These are phyloP conservation scores for Tulasnella sp. DNA, from an alignment of 768 basidiomycete genomes.

Conservation along the genomic window DNA sequence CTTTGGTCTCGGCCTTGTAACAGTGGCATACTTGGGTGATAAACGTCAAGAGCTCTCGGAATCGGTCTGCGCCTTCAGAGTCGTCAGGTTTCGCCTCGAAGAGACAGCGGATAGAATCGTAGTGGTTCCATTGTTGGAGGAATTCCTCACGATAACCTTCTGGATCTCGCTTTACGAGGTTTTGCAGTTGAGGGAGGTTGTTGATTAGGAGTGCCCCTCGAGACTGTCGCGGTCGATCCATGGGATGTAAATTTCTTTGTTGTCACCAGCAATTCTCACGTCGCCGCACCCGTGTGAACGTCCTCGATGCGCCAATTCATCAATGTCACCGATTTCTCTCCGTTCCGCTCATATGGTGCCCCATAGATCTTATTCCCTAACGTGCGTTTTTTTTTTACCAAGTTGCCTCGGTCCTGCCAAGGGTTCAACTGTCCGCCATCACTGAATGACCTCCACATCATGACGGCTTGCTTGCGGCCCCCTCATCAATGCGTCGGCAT, in stretches of 20 bases:
- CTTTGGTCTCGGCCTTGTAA: constrained; percentile 82
- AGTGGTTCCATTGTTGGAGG: constrained; percentile 92
- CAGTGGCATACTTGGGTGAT: constrained; percentile 89
- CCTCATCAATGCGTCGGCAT: too few species aligned
- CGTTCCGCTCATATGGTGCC: too few species aligned
- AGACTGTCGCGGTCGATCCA: constrained; percentile 20
- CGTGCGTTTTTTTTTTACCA: too few species aligned
- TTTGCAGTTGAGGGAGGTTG: constrained; percentile 91
- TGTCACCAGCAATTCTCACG: too few species aligned
- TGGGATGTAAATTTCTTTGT: not conserved
- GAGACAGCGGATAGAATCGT: constrained; percentile 74
- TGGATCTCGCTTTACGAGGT: constrained; percentile 92
- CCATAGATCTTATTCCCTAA: too few species aligned
- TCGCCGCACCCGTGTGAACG: too few species aligned
- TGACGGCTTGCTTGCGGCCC: too few species aligned
- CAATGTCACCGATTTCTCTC: too few species aligned
- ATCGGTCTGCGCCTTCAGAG: constrained; percentile 65
- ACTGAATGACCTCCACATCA: too few species aligned
- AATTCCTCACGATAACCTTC: constrained; percentile 88
- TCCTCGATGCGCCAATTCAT: too few species aligned
- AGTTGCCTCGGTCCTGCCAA: too few species aligned
- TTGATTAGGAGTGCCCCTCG: constrained; percentile 68
- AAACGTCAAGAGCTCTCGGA: constrained; percentile 79
- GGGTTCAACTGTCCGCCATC: too few species aligned
- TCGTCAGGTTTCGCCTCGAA: constrained; percentile 61